Conservation (phyloP, 805 yeast genomes). For the Metschnikowia drakensbergensis region DNA sequence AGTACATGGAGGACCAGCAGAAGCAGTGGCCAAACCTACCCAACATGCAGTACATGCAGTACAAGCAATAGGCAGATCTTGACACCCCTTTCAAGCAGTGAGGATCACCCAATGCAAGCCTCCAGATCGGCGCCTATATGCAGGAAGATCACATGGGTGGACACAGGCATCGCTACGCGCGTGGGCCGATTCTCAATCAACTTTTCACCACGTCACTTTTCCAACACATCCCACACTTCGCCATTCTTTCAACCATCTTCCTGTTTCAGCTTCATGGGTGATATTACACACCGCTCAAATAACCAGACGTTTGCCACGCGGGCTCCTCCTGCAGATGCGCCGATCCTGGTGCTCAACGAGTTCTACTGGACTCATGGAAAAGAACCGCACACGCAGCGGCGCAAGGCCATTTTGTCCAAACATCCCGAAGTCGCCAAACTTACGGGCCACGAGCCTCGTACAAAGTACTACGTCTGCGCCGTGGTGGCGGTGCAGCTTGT, state of each 20-base stretch:
- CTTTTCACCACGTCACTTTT: slow-evolving; percentile 8
- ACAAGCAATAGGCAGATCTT: background rate
- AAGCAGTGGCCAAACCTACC: background rate
- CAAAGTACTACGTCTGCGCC: slow-evolving; percentile 66
- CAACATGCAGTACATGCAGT: slow-evolving; percentile 1
- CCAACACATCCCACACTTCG: background rate
- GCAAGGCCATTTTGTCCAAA: slow-evolving; percentile 67
- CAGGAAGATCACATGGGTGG: background rate
- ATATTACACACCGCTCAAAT: slow-evolving; percentile 17
- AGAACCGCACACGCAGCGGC: slow-evolving; percentile 76
- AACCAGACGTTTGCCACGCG: slow-evolving; percentile 19
- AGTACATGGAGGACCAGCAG: background rate
- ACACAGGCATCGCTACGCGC: slow-evolving; percentile 1
- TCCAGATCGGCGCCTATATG: background rate
- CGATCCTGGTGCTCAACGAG: slow-evolving; percentile 47
- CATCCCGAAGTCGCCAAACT: slow-evolving; percentile 78
- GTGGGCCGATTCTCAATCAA: background rate
- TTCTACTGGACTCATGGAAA: slow-evolving; percentile 80
- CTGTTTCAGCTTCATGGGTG: slow-evolving; percentile 10
- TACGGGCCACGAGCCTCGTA: slow-evolving; percentile 81
- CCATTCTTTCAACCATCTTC: too few relatives aligned
- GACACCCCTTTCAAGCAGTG: too few relatives aligned
- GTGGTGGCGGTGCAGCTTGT: slow-evolving; percentile 69
- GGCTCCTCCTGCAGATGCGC: slow-evolving; percentile 40
- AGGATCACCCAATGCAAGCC: too few relatives aligned